These are phyloP conservation scores for Vachellia pachyceras DNA, from an alignment of 306 rosid genomes.

Conservation along the genomic window DNA sequence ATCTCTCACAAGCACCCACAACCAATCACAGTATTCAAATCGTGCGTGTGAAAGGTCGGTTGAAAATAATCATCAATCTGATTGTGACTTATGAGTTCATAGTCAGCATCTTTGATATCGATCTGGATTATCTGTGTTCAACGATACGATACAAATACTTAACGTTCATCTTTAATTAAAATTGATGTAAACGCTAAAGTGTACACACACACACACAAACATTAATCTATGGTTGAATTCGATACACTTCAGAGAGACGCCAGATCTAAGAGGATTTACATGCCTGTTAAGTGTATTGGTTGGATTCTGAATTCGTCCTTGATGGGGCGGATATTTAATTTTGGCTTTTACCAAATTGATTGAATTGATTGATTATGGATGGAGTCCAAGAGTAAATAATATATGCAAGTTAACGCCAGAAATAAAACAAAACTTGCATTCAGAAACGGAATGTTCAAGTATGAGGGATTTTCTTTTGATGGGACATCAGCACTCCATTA, in stretches of 20 bases:
- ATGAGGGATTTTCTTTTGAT: background rate
- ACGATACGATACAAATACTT: background rate
- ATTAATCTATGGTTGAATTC: background rate
- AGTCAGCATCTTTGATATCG: background rate
- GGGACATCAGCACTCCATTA: background rate
- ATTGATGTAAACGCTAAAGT: background rate
- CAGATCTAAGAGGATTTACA: background rate
- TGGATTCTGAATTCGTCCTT: too few relatives aligned
- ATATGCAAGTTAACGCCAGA: background rate
- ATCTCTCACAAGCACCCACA: background rate
- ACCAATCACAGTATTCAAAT: background rate
- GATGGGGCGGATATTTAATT: too few relatives aligned
- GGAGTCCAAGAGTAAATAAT: background rate
- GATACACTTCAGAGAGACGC: background rate
- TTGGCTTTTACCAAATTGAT: too few relatives aligned
- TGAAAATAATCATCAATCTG: too few relatives aligned
- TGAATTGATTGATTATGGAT: too few relatives aligned
- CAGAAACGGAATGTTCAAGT: slow-evolving; percentile 1
- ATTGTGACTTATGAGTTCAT: background rate
- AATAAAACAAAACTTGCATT: background rate
- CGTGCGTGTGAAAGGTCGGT: background rate
- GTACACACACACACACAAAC: too few relatives aligned
- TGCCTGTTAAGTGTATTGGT: background rate
- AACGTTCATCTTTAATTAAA: background rate
- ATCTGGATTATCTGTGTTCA: background rate